These are phyloP conservation scores for Turnera subulata DNA, from an alignment of 345 rosid genomes.

Conservation along the genomic window DNA sequence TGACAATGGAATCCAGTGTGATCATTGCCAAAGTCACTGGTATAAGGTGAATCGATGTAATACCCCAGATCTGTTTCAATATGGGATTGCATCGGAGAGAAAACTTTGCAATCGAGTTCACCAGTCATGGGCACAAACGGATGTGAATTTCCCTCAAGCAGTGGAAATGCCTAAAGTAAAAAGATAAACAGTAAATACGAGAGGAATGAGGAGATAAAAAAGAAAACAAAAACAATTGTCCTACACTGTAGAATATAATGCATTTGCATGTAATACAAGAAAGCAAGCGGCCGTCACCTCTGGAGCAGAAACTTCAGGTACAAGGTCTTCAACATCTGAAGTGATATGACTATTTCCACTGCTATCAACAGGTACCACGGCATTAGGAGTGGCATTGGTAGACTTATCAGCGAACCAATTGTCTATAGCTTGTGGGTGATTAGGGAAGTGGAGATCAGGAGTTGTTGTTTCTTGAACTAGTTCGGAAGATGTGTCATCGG, in stretches of 20 bases:
- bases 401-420: conserved; percentile 31
- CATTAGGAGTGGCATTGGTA: conserved; percentile 28
- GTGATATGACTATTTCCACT: conserved; percentile 41
- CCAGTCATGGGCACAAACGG: conserved; percentile 23
- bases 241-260: too few species aligned
- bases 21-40: conserved; percentile 65
- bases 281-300: conserved; percentile 40
- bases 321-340: conserved; percentile 51
- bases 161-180: conserved; percentile 36
- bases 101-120: conserved; percentile 38
- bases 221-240: background rate
- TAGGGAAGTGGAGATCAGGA: conserved; percentile 19
- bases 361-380: conserved; percentile 33
- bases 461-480: conserved; percentile 49
- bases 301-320: conserved; percentile 27
- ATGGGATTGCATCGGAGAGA: conserved; percentile 41
- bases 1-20: conserved; percentile 39
- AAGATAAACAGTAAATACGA: conserved; percentile 7
- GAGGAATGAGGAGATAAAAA: background rate
- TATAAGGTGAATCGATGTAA: conserved; percentile 51
- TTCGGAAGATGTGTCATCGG: conserved; percentile 61
- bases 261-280: too few species aligned
- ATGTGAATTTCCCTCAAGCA: conserved; percentile 18
- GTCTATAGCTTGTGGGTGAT: conserved; percentile 26
- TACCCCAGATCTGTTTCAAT: conserved; percentile 30